A percentile compares a stretch with the other conserved stretches of the same genome.
Conservation (phyloP, 2,329 filamentous ascomycete species). For the Fusarium sambucinum region DNA sequence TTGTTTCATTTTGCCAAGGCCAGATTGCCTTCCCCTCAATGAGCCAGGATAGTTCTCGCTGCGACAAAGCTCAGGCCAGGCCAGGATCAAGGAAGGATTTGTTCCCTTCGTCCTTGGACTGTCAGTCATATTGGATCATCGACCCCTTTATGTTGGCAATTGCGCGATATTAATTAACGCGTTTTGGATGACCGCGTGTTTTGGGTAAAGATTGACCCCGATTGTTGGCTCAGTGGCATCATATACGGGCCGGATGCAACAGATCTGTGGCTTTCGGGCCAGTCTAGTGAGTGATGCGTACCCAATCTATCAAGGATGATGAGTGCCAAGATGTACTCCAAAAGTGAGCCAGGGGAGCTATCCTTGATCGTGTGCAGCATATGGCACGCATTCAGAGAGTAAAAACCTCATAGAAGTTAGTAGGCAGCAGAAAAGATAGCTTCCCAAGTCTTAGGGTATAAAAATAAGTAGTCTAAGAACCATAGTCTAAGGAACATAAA, state of each 20-base stretch:
- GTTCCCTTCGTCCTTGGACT: background rate
- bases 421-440: too few relatives aligned
- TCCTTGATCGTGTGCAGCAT: background rate
- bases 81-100: background rate
- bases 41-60: background rate
- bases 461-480: too few relatives aligned
- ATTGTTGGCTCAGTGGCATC: background rate
- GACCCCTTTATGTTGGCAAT: slow-evolving; percentile 2
- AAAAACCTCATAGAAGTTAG: background rate
- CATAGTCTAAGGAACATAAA: too few relatives aligned
- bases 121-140: background rate
- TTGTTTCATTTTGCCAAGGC: slow-evolving; percentile 1
- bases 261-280: slow-evolving; percentile 21
- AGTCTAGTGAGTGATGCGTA: background rate
- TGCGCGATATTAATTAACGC: slow-evolving; percentile 13
- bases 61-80: slow-evolving; percentile 7
- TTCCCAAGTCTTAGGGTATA: too few relatives aligned
- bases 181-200: background rate
- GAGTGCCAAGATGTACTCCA: background rate
- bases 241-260: background rate
- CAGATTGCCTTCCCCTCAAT: background rate
- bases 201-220: slow-evolving; percentile 4
- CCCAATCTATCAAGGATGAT: background rate
- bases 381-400: background rate
- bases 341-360: slow-evolving; percentile 2